phyloP scores from a whole-genome alignment of 163 green algal species.

The Trebouxiophyceae sp. region DNA sequence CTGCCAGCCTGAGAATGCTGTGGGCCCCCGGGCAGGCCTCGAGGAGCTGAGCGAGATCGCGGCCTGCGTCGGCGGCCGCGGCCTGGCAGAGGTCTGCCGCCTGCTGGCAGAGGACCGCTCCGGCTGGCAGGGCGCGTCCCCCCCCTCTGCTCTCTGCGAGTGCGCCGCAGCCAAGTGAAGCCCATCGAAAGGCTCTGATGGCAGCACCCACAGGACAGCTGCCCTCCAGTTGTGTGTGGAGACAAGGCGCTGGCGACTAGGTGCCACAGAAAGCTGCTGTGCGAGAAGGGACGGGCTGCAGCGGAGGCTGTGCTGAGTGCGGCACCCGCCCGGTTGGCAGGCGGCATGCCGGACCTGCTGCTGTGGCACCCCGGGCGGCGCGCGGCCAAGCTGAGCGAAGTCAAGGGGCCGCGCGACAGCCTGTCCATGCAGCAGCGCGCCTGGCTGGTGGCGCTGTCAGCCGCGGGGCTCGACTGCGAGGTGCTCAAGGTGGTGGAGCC shows the following conservation, averaged over 20 bases:
- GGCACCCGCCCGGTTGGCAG: no score
- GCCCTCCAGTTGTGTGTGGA: no score
- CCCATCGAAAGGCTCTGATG: no score
- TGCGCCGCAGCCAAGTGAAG: no score
- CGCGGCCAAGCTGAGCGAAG: slow-evolving; percentile 59
- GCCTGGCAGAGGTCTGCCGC: slow-evolving; percentile 68
- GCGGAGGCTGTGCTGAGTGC: no score
- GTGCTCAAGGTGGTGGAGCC: slow-evolving; percentile 50
- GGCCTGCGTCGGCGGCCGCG: slow-evolving; percentile 65
- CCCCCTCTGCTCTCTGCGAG: neutral
- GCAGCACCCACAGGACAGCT: no score
- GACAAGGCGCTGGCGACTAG: no score
- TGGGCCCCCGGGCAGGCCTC: slow-evolving; percentile 30
- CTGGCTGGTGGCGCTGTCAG: slow-evolving; percentile 67
- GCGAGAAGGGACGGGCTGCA: no score
- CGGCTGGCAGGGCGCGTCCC: slow-evolving; percentile 39
- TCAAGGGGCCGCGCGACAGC: slow-evolving; percentile 76
- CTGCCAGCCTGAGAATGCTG: no score
- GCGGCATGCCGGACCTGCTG: slow-evolving; percentile 91
- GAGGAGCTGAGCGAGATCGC: slow-evolving; percentile 63
- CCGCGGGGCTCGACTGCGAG: slow-evolving; percentile 43
- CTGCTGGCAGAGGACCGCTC: slow-evolving; percentile 77
- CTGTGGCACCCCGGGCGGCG: slow-evolving; percentile 59
- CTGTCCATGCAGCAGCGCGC: slow-evolving; percentile 79
- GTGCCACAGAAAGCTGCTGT: no score